These are phyloP conservation scores for Metarhizium anisopliae DNA, from an alignment of 2,329 filamentous ascomycete species.

Conservation along the genomic window DNA sequence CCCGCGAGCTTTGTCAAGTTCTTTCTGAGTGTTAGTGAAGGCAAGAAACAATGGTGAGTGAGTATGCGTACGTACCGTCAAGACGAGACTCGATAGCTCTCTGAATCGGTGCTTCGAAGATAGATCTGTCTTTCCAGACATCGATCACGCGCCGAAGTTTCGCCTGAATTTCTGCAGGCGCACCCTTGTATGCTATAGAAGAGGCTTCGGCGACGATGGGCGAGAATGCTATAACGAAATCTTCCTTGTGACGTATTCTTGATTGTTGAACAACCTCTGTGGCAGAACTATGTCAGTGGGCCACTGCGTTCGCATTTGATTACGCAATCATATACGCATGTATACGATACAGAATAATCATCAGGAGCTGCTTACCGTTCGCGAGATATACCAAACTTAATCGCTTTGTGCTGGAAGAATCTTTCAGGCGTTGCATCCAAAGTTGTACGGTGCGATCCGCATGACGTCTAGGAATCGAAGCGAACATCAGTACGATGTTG, in stretches of 20 bases:
- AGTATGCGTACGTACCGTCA: conserved; percentile 48
- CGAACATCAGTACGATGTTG: neutral
- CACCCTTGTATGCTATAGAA: conserved; percentile 81
- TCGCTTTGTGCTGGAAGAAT: conserved; percentile 76
- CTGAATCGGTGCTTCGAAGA: conserved; percentile 77
- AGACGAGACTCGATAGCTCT: conserved; percentile 71
- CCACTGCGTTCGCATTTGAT: neutral
- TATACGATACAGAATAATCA: neutral
- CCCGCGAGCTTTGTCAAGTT: conserved; percentile 53
- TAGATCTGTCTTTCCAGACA: conserved; percentile 80
- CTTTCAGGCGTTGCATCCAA: conserved; percentile 84
- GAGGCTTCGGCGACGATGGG: conserved; percentile 90
- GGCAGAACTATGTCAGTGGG: neutral
- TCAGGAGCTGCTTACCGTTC: conserved; percentile 56
- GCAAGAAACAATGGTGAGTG: conserved; percentile 6
- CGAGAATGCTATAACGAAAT: conserved; percentile 86
- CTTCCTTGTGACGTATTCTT: conserved; percentile 82
- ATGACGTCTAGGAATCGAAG: conserved; percentile 55
- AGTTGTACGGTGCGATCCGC: conserved; percentile 86
- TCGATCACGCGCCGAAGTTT: conserved; percentile 86
- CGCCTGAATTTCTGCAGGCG: conserved; percentile 73
- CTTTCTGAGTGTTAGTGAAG: conserved; percentile 26
- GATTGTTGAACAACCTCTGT: conserved; percentile 93
- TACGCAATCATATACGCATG: neutral
- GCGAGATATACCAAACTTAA: conserved; percentile 90